Evolutionary conservation across 169 alveolate genomes (phyloP).

Genomic region (Cryptosporidium muris): DNA sequence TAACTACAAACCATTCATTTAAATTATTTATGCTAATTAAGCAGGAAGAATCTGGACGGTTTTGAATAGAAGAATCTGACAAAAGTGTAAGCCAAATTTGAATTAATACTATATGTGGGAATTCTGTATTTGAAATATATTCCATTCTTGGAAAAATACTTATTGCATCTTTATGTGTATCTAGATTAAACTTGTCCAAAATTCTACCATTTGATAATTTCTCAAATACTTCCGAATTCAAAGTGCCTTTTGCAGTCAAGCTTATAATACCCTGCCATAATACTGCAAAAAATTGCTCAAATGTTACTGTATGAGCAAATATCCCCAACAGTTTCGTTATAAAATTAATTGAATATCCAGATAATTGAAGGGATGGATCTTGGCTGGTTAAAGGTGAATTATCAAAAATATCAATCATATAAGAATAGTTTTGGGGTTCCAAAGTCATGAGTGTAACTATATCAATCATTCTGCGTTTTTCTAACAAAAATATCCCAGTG

Average conservation of each 20-base stretch:
- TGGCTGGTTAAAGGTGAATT: not conserved
- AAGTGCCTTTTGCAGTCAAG: constrained; percentile 31
- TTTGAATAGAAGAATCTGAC: constrained; percentile 33
- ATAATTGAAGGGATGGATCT: not conserved
- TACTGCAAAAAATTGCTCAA: constrained; percentile 64
- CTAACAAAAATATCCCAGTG: constrained; percentile 44
- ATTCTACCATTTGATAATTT: not conserved
- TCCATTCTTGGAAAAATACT: not conserved
- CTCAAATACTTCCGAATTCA: constrained; percentile 24
- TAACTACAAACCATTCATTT: constrained; percentile 14
- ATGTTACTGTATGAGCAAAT: constrained; percentile 63
- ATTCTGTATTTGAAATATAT: constrained; percentile 2
- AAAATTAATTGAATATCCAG: constrained; percentile 1
- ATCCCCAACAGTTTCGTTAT: constrained; percentile 49
- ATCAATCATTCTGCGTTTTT: constrained; percentile 30
- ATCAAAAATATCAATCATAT: constrained; percentile 50
- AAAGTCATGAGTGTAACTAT: constrained; percentile 51
- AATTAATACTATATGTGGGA: constrained; percentile 31
- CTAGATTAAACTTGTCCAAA: not conserved
- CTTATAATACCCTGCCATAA: constrained; percentile 55
- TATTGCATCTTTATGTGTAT: not conserved
- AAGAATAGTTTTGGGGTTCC: constrained; percentile 66
- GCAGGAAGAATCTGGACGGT: constrained; percentile 12
- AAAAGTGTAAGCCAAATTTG: constrained; percentile 64
- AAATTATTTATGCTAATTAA: constrained; percentile 3